Percentiles rank a stretch among this genome's conserved stretches.
Evolutionary conservation across 257 asterid genomes (phyloP).

Genomic region (Fraxinus anomala): DNA sequence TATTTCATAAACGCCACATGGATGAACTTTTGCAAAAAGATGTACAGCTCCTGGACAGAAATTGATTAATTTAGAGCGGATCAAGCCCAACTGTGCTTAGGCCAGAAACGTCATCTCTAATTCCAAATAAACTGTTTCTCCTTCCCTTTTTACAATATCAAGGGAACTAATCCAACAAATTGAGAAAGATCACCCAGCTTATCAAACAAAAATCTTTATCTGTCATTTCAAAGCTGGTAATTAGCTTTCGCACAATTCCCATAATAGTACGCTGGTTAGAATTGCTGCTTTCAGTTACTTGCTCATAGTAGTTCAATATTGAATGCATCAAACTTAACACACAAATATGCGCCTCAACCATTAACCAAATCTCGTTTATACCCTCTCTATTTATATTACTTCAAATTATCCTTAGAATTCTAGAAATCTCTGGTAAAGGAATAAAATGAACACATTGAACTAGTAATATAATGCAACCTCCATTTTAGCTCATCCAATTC

Average conservation of each 20-base stretch:
- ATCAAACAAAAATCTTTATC: neutral
- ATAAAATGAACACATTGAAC: neutral
- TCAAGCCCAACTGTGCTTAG: neutral
- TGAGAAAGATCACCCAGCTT: neutral
- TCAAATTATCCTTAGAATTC: neutral
- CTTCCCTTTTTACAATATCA: neutral
- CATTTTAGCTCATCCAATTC: neutral
- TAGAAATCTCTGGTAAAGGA: neutral
- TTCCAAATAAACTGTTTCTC: neutral
- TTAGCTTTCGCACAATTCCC: neutral
- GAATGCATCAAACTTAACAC: neutral
- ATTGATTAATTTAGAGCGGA: neutral
- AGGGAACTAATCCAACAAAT: neutral
- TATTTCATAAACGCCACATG: neutral
- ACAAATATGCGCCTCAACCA: neutral
- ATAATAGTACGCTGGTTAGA: neutral
- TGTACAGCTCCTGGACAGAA: slow-evolving; percentile 2
- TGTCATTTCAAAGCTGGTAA: neutral
- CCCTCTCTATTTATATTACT: neutral
- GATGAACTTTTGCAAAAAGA: neutral
- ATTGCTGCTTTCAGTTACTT: neutral
- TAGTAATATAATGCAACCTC: neutral
- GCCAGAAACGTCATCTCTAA: neutral
- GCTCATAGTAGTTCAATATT: neutral
- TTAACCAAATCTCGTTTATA: neutral